A percentile compares a stretch with the other conserved stretches of the same genome.
Evolutionary conservation across 164 flowering plant genomes (phyloP).

Genomic region (Cinnamomum micranthum): DNA sequence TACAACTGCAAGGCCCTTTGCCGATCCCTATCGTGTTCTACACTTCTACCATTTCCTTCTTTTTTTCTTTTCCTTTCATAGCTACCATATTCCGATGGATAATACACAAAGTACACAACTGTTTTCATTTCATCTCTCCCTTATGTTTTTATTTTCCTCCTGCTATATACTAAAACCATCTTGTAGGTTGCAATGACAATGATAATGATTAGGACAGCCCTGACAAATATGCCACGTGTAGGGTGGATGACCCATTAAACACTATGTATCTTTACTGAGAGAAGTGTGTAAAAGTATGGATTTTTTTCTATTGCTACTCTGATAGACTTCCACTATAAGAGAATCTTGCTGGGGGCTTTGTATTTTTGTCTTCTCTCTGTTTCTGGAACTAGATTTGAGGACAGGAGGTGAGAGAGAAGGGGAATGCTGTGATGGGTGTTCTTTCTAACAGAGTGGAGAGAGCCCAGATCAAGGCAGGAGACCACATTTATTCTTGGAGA

Average conservation of each 20-base stretch:
- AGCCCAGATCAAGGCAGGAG: slow-evolving; percentile 71
- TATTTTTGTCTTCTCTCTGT: not conserved
- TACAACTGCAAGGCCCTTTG: not conserved
- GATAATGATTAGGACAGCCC: too few species aligned
- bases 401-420: not conserved
- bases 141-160: too few species aligned
- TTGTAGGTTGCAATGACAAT: not conserved
- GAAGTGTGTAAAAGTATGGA: not conserved
- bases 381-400: not conserved
- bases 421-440: slow-evolving; percentile 60
- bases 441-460: slow-evolving; percentile 72
- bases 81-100: too few species aligned
- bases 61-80: too few species aligned
- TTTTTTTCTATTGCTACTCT: not conserved
- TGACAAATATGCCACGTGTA: not conserved
- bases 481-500: slow-evolving; percentile 93
- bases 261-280: not conserved
- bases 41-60: not conserved
- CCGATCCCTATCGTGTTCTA: not conserved
- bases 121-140: not conserved
- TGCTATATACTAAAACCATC: not conserved
- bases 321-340: not conserved
- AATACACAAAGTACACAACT: not conserved
- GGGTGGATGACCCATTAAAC: not conserved
- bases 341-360: not conserved